Conservation (phyloP, 2,329 filamentous ascomycete genomes). For the Fusarium armeniacum region DNA sequence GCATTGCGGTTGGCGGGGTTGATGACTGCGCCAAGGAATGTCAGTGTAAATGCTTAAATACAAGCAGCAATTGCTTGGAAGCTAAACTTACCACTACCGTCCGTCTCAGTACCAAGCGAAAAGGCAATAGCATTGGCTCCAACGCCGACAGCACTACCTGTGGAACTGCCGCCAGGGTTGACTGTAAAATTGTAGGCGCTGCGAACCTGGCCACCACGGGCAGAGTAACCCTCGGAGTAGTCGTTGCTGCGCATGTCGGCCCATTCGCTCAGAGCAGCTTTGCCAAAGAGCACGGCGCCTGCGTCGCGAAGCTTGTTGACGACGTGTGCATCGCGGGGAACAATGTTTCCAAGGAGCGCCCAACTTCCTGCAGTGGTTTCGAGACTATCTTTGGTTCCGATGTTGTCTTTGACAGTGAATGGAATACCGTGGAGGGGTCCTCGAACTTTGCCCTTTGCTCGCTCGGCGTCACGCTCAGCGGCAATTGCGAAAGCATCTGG, state of each 20-base stretch:
- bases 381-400: conserved; percentile 82
- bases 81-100: conserved; percentile 67
- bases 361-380: conserved; percentile 80
- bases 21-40: conserved; percentile 64
- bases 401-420: conserved; percentile 76
- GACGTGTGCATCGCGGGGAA: conserved; percentile 77
- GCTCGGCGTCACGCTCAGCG: conserved; percentile 70
- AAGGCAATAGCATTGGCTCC: conserved; percentile 74
- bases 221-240: conserved; percentile 77
- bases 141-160: conserved; percentile 75
- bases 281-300: conserved; percentile 78
- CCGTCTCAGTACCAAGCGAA: conserved; percentile 80
- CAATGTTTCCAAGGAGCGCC: conserved; percentile 74
- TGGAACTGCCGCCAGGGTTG: conserved; percentile 77
- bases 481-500: conserved; percentile 76
- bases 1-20: conserved; percentile 78
- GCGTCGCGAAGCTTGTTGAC: conserved; percentile 72
- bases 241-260: conserved; percentile 77
- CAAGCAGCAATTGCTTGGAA: neutral
- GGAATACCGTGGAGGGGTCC: conserved; percentile 81
- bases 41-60: conserved; percentile 19
- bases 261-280: conserved; percentile 80
- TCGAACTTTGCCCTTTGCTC: conserved; percentile 67
- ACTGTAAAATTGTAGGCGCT: conserved; percentile 77
- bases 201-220: conserved; percentile 73